Base-by-base conservation (phyloP, 495 filamentous ascomycete species). In the Penicillium fimorum region DNA sequence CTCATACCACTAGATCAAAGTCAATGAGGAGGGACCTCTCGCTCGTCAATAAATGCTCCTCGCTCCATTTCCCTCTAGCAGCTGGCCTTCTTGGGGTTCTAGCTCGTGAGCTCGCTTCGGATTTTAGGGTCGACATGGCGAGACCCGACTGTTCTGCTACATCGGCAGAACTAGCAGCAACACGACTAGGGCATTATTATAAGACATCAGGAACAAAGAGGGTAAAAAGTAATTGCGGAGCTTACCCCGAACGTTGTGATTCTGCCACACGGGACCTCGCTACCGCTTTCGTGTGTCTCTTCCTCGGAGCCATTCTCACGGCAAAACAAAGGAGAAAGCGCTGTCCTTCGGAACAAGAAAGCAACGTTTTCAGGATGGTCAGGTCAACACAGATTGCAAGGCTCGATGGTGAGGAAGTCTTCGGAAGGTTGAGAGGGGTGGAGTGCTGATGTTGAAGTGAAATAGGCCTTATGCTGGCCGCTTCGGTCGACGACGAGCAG, bases 341-440 rank as follows among this genome's bases (percentile, higher is more conserved):
- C 22, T 20, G n/a, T 48, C 42, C n/a, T 50, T 22, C 41, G 2
- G n/a, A 44, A 25, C 51, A 48, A 22, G 4, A 18, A 12, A 55
- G 15, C 13, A 35, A 17, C 35, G 47, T 50, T 33, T 32, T 38
- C 72, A 82, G 65, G 32, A 97, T 97, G 94, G 93, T 97, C 60
- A 88, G 87, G 73, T 95, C 92, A 69, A 98, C 94, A 41, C 90
- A 95, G 71, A 97, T 98, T 64, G 87, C 90, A 48, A 82, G 94
- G 70, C 79, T 98, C 50, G 94, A 98, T 76, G 93, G 93, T 96
- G 75, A 57, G 80, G 49, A 24, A 18, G 15, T 50, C 37, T 25
- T 12, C 32, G n/a, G 51, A 37, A 18, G 24, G 54, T 48, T 51
- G 18, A 37, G 10, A 46, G 30, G 35, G 12, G 9, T 40, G 35